A percentile compares a stretch with the other conserved stretches of the same genome.
Evolutionary conservation across 345 rosid genomes (phyloP).

Genomic region (Aquilaria malaccensis): DNA sequence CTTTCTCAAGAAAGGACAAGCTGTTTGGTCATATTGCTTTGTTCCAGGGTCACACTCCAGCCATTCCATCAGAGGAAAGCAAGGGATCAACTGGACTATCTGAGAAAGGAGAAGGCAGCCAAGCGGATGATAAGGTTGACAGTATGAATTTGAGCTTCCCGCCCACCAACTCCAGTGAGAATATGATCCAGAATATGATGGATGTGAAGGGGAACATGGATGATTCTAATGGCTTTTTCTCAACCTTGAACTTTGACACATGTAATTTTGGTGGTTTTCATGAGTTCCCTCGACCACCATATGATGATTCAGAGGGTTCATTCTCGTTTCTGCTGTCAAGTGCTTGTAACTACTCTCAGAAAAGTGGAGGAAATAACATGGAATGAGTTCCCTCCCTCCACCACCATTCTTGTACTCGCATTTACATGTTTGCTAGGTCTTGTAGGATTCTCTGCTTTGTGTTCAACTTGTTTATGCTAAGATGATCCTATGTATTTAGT

Average conservation of each 20-base stretch:
- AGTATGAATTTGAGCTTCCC: conserved; percentile 27
- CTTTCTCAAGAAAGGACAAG: conserved; percentile 91
- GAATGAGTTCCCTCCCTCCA: no score
- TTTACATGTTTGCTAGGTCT: no score
- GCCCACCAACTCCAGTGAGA: conserved; percentile 18
- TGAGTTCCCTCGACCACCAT: conserved; percentile 61
- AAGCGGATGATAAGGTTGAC: conserved; percentile 28
- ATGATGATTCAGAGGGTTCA: conserved; percentile 66
- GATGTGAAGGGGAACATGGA: conserved; percentile 46
- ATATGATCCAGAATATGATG: conserved; percentile 22
- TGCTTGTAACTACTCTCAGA: conserved; percentile 51
- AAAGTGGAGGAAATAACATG: conserved; percentile 35
- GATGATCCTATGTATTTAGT: no score
- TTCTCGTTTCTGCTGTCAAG: conserved; percentile 57
- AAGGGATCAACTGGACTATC: conserved; percentile 33
- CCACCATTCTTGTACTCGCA: no score
- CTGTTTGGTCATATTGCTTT: conserved; percentile 81
- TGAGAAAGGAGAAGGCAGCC: conserved; percentile 31
- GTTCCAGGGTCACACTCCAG: conserved; percentile 93
- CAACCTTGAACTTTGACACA: conserved; percentile 60
- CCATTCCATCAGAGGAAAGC: conserved; percentile 60
- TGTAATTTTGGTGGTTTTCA: conserved; percentile 70
- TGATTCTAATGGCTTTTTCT: conserved; percentile 42
- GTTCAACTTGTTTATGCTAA: no score
- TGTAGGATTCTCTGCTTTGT: no score